These are phyloP conservation scores for Melaleuca alternifolia DNA, from an alignment of 345 rosid species.

Conservation along the genomic window DNA sequence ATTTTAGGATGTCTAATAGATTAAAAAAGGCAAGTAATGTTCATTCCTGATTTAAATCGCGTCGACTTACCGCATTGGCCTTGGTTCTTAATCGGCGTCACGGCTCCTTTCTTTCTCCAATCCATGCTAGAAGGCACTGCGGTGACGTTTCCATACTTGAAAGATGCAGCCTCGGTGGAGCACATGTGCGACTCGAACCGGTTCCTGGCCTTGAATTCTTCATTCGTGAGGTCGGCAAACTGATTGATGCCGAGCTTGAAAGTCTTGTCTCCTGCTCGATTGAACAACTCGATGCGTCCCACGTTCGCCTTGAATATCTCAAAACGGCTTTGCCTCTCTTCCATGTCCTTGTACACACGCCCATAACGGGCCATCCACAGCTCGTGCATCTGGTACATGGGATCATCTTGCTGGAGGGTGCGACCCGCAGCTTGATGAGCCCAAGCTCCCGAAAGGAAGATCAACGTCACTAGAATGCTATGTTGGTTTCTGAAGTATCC, in stretches of 20 bases:
- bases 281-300: slow-evolving; percentile 17
- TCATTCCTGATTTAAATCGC: neutral
- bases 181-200: slow-evolving; percentile 24
- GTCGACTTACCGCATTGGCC: slow-evolving; percentile 36
- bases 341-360: slow-evolving; percentile 5
- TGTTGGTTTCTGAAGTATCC: neutral
- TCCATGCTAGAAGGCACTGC: slow-evolving; percentile 24
- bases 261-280: slow-evolving; percentile 18
- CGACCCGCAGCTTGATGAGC: slow-evolving; percentile 2
- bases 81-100: slow-evolving; percentile 43
- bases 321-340: slow-evolving; percentile 25
- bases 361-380: slow-evolving; percentile 25
- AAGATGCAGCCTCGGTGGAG: slow-evolving; percentile 7
- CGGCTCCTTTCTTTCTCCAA: slow-evolving; percentile 49
- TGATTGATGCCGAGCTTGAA: slow-evolving; percentile 33
- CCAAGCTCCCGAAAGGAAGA: slow-evolving; percentile 8
- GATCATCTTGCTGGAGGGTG: neutral
- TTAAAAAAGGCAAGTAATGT: neutral
- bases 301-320: slow-evolving; percentile 31
- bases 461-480: neutral
- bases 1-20: too few species aligned
- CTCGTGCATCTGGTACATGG: slow-evolving; percentile 11
- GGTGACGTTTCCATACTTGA: slow-evolving; percentile 23
- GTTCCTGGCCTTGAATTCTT: slow-evolving; percentile 28
- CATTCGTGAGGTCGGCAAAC: slow-evolving; percentile 35